Percentiles rank a stretch among this genome's conserved stretches.
Conservation (phyloP, 1,284 basidiomycete genomes). For the Melampsora medusae region DNA sequence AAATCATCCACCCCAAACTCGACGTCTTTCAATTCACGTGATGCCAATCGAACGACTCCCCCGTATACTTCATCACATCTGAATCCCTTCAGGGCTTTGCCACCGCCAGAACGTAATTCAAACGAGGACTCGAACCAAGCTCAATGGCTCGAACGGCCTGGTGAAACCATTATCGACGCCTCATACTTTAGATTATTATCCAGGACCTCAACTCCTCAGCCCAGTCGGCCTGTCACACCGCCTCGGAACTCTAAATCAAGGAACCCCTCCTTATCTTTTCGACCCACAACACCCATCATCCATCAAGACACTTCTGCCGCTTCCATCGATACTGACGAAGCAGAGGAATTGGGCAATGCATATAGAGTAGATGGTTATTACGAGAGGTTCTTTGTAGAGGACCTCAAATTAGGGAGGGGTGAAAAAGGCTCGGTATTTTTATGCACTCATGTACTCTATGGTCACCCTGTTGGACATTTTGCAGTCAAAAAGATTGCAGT, state of each 20-base stretch:
- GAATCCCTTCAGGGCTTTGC: background rate
- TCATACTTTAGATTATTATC: slow-evolving; percentile 37
- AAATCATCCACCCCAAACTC: background rate
- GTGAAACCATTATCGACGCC: slow-evolving; percentile 12
- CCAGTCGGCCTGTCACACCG: slow-evolving; percentile 21
- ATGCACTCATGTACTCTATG: slow-evolving; percentile 56
- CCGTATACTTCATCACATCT: background rate
- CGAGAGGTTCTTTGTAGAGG: slow-evolving; percentile 78
- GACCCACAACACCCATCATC: slow-evolving; percentile 1
- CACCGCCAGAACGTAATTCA: background rate
- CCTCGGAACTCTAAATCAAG: background rate
- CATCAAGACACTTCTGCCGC: background rate
- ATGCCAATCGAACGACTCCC: background rate
- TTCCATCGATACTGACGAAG: background rate
- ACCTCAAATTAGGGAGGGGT: slow-evolving; percentile 81
- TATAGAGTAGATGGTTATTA: slow-evolving; percentile 58
- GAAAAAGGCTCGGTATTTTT: slow-evolving; percentile 84
- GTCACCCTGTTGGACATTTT: slow-evolving; percentile 29
- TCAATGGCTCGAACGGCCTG: slow-evolving; percentile 2
- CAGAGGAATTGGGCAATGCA: slow-evolving; percentile 25
- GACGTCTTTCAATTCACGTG: background rate
- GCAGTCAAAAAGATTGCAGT: slow-evolving; percentile 42
- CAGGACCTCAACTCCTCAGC: background rate
- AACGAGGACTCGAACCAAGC: background rate
- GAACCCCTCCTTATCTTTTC: background rate